These are phyloP conservation scores for Neonectria hederae DNA, from an alignment of 2,329 filamentous ascomycete genomes.

Conservation along the genomic window DNA sequence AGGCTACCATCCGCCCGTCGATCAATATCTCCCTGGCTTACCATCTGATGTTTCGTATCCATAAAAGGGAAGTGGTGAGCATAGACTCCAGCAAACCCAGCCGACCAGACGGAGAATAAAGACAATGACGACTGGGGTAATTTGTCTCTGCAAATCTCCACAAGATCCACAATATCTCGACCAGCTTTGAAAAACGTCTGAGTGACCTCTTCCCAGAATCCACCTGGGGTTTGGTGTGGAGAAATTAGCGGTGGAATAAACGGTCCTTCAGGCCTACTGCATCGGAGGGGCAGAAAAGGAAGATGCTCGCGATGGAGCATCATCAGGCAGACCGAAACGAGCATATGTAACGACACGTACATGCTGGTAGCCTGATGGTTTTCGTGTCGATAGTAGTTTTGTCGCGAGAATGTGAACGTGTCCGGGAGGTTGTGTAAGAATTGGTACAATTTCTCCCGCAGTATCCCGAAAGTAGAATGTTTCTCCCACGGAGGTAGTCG, in stretches of 20 bases:
- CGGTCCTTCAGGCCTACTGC: conserved; percentile 60
- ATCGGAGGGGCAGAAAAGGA: conserved; percentile 49
- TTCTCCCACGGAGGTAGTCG: conserved; percentile 67
- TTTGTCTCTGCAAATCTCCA: conserved; percentile 68
- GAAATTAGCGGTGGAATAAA: conserved; percentile 54
- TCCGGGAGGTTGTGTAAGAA: conserved; percentile 57
- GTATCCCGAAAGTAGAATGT: conserved; percentile 61
- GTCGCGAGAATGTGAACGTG: conserved; percentile 65
- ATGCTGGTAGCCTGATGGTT: conserved; percentile 69
- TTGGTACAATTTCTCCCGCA: conserved; percentile 59
- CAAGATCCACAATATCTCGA: conserved; percentile 70
- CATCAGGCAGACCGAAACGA: conserved; percentile 72
- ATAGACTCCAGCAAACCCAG: conserved; percentile 73
- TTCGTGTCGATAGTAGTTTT: conserved; percentile 73
- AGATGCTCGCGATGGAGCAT: conserved; percentile 51
- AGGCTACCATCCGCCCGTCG: neutral
- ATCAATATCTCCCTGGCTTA: conserved; percentile 9
- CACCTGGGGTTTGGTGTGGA: conserved; percentile 32
- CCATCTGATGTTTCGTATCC: conserved; percentile 59
- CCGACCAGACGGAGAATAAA: conserved; percentile 73
- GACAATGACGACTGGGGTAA: conserved; percentile 74
- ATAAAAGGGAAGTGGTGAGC: conserved; percentile 74
- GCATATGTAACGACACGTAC: conserved; percentile 73
- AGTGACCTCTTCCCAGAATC: conserved; percentile 72
- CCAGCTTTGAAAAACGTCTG: conserved; percentile 70